Evolutionary conservation across 1,284 basidiomycete species (phyloP).

Genomic region (Xanthoconium separans): DNA sequence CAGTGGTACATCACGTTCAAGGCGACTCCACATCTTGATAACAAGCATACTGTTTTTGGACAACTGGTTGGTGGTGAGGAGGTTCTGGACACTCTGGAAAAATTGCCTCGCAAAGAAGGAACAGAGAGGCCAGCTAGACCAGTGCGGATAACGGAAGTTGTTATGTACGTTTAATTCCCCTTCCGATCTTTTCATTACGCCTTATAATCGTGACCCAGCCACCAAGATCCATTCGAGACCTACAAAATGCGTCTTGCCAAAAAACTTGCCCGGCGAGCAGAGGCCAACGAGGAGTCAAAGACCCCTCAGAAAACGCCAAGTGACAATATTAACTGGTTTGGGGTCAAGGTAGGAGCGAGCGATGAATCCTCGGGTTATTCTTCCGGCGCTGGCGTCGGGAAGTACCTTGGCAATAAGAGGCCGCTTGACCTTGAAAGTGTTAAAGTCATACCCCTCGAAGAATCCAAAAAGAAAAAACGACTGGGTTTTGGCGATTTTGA

Average conservation of each 20-base stretch:
- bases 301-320: slow-evolving; percentile 43
- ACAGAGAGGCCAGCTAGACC: slow-evolving; percentile 86
- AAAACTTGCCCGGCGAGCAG: slow-evolving; percentile 69
- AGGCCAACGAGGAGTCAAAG: slow-evolving; percentile 34
- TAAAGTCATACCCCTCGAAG: slow-evolving; percentile 34
- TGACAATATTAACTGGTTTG: slow-evolving; percentile 82
- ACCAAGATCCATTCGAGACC: slow-evolving; percentile 85
- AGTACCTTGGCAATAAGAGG: slow-evolving; percentile 62
- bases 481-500: slow-evolving; percentile 81
- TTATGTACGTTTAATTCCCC: slow-evolving; percentile 55
- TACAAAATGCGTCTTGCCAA: slow-evolving; percentile 76
- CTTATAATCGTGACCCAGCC: slow-evolving; percentile 39
- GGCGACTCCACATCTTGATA: slow-evolving; percentile 75
- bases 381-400: slow-evolving; percentile 48
- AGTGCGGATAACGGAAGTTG: slow-evolving; percentile 74
- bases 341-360: slow-evolving; percentile 65
- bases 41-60: slow-evolving; percentile 95
- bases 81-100: slow-evolving; percentile 83
- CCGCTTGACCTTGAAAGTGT: slow-evolving; percentile 32
- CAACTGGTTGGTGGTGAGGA: slow-evolving; percentile 94
- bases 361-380: slow-evolving; percentile 32
- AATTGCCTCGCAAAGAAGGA: slow-evolving; percentile 75
- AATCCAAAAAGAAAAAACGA: slow-evolving; percentile 69
- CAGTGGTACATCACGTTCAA: slow-evolving; percentile 93
- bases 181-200: not conserved